A percentile compares a stretch with the other conserved stretches of the same genome.
phyloP scores from a whole-genome alignment of 164 flowering plant species.

The Cinnamomum micranthum region DNA sequence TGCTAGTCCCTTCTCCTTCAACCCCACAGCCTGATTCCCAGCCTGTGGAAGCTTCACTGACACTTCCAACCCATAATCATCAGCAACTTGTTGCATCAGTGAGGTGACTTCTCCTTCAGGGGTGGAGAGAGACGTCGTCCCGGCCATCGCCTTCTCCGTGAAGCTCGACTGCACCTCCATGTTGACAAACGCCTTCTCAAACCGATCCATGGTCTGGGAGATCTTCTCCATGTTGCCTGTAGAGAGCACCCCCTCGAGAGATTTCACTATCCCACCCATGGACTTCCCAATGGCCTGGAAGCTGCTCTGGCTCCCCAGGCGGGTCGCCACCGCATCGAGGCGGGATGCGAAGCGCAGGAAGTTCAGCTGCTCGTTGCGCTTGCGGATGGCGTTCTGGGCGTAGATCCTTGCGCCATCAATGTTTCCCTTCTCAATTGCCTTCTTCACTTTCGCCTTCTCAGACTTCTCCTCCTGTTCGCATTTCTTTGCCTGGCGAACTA shows the following conservation, averaged over 20 bases:
- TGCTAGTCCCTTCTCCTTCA: slow-evolving; percentile 2
- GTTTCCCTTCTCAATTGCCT: slow-evolving; percentile 28
- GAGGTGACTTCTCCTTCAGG: slow-evolving; percentile 23
- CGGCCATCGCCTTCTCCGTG: slow-evolving; percentile 25
- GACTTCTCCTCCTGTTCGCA: slow-evolving; percentile 28
- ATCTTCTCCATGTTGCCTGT: slow-evolving; percentile 25
- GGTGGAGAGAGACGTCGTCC: slow-evolving; percentile 21
- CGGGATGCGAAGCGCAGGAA: slow-evolving; percentile 23
- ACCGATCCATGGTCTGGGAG: slow-evolving; percentile 24
- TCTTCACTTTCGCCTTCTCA: slow-evolving; percentile 23
- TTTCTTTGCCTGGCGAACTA: slow-evolving; percentile 22
- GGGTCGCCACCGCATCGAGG: slow-evolving; percentile 23
- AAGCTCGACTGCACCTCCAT: slow-evolving; percentile 29
- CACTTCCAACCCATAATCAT: slow-evolving; percentile 23
- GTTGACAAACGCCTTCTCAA: slow-evolving; percentile 24
- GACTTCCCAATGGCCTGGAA: slow-evolving; percentile 14
- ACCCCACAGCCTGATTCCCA: slow-evolving; percentile 11
- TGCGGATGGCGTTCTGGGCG: slow-evolving; percentile 23
- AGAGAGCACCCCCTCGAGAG: slow-evolving; percentile 17
- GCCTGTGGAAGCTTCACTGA: slow-evolving; percentile 22
- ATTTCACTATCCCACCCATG: slow-evolving; percentile 20
- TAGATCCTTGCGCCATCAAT: slow-evolving; percentile 27
- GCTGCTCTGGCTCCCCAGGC: slow-evolving; percentile 20
- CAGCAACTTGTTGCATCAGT: slow-evolving; percentile 24
- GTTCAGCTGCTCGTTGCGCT: slow-evolving; percentile 26